Base-by-base conservation (phyloP, 1,139 yeast species). In the Schwanniomyces etchellsii region DNA sequence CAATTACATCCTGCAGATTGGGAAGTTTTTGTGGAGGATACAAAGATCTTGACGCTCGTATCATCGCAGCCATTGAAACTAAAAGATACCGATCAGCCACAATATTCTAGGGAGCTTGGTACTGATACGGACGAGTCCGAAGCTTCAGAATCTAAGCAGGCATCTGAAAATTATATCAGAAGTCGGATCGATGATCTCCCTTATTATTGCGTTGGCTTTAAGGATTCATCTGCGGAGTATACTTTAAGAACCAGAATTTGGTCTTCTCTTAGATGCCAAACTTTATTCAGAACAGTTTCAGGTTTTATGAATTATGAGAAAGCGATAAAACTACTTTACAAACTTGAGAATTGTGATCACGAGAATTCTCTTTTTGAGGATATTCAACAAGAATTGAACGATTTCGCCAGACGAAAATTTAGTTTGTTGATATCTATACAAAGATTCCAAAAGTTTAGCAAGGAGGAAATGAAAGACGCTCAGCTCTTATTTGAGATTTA, bases 221-320 rank as follows among this genome's bases (percentile, higher is more conserved):
- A 71, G 40, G 57, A 69, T 25, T 75, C 77, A 1, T 63, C 76
- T 0, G 77, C 77, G 0, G 77, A 70, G 31, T 71, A 68, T 40
- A 60, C 70, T 14, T 44, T 72, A 34, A 52, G 79, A 43, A 72
- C 79, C 1, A 47, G 79, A 39, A 64, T 74, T 12, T 74, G 80
- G 79, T 77, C 79, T 1, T 72, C 78, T 1, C 52, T 74, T 30
- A 55, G 79, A 42, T 60, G 75, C 2, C 80, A 74, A 44, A 74
- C 80, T 1, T 51, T 73, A 14, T 73, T 67, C 39, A 56, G 79
- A 31, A 74, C 79, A 1, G 60, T 74, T 12, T 61, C 77, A 1
- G 79, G 79, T 1, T 74, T 74, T 39, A 72, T 72, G 78, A 72
- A 73, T 42, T 73, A 73, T 41, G 64, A 74, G 5, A 50, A 72